Percentiles rank a stretch among this genome's conserved stretches.
phyloP scores from a whole-genome alignment of 805 yeast species.

The Yarrowia sp. region DNA sequence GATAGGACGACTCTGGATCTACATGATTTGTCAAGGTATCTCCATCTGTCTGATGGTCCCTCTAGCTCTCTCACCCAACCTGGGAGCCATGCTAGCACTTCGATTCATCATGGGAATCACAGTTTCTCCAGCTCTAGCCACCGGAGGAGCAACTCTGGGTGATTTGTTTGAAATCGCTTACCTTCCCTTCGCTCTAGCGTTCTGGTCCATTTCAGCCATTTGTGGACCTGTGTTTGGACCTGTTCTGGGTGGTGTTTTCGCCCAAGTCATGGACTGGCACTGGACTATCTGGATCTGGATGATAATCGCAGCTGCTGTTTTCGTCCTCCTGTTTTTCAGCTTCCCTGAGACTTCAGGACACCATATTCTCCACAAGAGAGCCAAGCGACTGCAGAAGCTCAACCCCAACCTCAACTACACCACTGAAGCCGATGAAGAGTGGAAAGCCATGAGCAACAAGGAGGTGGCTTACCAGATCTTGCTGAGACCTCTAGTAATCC shows the following conservation, averaged over 20 bases:
- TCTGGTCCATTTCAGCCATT: slow-evolving; percentile 62
- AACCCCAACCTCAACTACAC: slow-evolving; percentile 58
- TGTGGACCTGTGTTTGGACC: slow-evolving; percentile 66
- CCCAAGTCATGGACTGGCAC: slow-evolving; percentile 50
- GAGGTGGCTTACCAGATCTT: slow-evolving; percentile 41
- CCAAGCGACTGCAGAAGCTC: slow-evolving; percentile 55
- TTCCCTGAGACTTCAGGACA: slow-evolving; percentile 61
- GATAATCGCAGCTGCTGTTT: slow-evolving; percentile 51
- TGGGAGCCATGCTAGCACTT: slow-evolving; percentile 58
- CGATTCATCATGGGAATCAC: slow-evolving; percentile 77
- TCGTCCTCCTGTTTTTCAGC: slow-evolving; percentile 52
- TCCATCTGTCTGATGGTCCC: slow-evolving; percentile 63
- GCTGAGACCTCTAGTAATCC: slow-evolving; percentile 54
- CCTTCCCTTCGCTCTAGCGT: slow-evolving; percentile 58
- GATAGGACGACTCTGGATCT: slow-evolving; percentile 61
- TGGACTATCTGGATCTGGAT: slow-evolving; percentile 58
- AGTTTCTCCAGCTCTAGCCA: slow-evolving; percentile 82
- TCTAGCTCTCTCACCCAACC: slow-evolving; percentile 57
- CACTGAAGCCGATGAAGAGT: slow-evolving; percentile 55
- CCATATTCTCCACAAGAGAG: slow-evolving; percentile 59
- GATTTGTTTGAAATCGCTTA: slow-evolving; percentile 55
- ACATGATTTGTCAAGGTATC: slow-evolving; percentile 55
- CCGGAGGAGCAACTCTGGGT: slow-evolving; percentile 73
- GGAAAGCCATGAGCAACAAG: slow-evolving; percentile 45
- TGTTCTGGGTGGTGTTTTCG: slow-evolving; percentile 59